Base-by-base conservation (phyloP, 2,329 filamentous ascomycete species). In the Epichloe coenophiala region DNA sequence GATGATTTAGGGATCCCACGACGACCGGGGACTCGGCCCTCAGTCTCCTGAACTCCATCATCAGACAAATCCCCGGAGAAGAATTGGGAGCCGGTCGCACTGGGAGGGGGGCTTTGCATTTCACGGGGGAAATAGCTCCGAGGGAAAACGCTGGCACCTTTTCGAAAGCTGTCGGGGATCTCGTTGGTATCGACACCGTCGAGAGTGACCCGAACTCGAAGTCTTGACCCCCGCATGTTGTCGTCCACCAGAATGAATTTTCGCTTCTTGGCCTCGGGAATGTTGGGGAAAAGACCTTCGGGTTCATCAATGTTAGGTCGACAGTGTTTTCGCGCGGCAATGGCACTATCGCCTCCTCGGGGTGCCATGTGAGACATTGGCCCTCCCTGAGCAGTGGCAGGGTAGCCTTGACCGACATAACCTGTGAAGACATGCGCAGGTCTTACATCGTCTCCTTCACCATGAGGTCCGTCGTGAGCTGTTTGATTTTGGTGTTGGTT, bases 231-330 rank as follows among this genome's bases (percentile, higher is more conserved):
- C 37, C 88, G 84, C 55, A 89, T 85, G 48, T 81, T 83, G 65
- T 97, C 91, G 57, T 96, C 90, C 27, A 97, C 89, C 9, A 97
- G 79, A 58, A 97, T 95, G 67, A 97, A 97, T 68, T 96, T 97
- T 63, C 91, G 85, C 62, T 88, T 88, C 71, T 95, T 95, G 48
- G 84, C 83, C 61, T 93, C 88, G 1, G 90, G 89, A 48, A 95
- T 78, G 57, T 93, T 85, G 46, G 88, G 88, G 65, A 96, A 96
- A 43, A 96, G 78, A 46, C 82, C 81, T 15, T 81, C 77, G 48
- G 84, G 71, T 54, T 79, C 77, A 60, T 83, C 74, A 54, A 75
- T 72, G 53, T 77, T 73, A 57, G 77, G 68, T 46, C 61, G 62
- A 54, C 61, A 63, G 51, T 65, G 62, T 58, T 59, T 65, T 50